Base-by-base conservation (phyloP, 345 rosid genomes). In the Heritiera littoralis region DNA sequence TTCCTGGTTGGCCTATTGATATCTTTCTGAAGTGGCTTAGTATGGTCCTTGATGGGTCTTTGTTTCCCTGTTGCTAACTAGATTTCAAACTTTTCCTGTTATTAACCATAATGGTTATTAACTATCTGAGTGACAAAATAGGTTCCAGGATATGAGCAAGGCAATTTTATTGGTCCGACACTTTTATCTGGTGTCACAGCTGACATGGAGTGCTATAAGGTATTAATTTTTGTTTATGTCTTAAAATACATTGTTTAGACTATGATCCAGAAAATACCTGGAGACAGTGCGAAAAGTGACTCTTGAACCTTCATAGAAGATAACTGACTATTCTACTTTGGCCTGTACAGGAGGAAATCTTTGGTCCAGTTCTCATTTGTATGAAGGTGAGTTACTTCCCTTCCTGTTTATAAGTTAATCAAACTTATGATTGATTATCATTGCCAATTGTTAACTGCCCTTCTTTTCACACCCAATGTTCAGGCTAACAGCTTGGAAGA, bases 201-300 rank as follows among this genome's bases (percentile, higher is more conserved):
- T 55, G 97, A 96, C 78, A 96, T 96, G 99, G 97, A 94, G 71
- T 96, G 99, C 85, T 96, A 96, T 92, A 92, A 94, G 99, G 99
- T 91, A 83, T 74, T 55, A 5, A 2, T 59, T 20, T 73, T 58
- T 28, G 41, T 32, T 67, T n/a, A 14, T 49, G 38, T 61, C 51
- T 76, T 59, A 11, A 52, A 20, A 66, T 52, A 30, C 64, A 40
- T 40, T 10, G 28, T 35, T 23, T 12, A 41, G 72, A 66, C 13
- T 68, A 38, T 56, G 18, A 4, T 17, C 46, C 58, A 46, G 6
- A 49, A 48, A 79, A 52, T 70, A 64, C 48, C 72, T 4, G 61
- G 69, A 78, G 51, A 41, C 23, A 30, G 70, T 76, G 55, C 30
- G 32, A 41, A 49, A 67, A 60, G 12, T 72, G 48, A 4, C 63